These are phyloP conservation scores for Tulasnella sp. DNA, from an alignment of 768 basidiomycete species.

Conservation along the genomic window DNA sequence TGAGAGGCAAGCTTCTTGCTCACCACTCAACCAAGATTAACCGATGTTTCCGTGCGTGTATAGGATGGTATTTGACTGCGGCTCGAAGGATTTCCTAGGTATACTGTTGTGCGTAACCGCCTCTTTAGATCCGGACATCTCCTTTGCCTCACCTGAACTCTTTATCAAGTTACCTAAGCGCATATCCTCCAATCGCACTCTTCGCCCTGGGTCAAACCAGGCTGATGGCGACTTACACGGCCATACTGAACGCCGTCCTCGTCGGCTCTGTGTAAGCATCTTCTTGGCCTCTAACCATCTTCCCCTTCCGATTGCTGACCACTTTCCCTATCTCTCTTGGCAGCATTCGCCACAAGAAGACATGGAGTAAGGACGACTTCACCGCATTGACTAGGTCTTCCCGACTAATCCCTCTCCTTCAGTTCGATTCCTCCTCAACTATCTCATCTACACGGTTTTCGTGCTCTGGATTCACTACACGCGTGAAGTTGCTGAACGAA, in stretches of 20 bases:
- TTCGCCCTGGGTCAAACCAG: neutral
- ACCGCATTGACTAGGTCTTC: neutral
- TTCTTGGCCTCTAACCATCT: too few species aligned
- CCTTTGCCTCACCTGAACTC: too few species aligned
- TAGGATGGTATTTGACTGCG: conserved; percentile 18
- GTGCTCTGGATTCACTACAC: conserved; percentile 38
- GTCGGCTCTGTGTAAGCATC: neutral
- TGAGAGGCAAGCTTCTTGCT: too few species aligned
- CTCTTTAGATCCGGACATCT: too few species aligned
- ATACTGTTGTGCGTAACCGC: conserved; percentile 16
- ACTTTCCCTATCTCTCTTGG: conserved; percentile 16
- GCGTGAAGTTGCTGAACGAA: conserved; percentile 52
- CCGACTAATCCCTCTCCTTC: neutral
- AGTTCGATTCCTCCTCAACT: neutral
- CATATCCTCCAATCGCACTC: neutral
- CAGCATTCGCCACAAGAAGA: conserved; percentile 22
- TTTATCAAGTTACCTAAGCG: neutral
- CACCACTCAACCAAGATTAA: too few species aligned
- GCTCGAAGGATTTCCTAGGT: conserved; percentile 25
- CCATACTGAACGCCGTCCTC: neutral
- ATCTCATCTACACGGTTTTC: neutral
- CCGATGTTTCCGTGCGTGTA: too few species aligned
- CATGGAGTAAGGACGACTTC: neutral
- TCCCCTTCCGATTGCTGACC: too few species aligned
- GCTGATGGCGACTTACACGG: neutral